These are phyloP conservation scores for Russula sp. DNA, from an alignment of 768 basidiomycete genomes.

Conservation along the genomic window DNA sequence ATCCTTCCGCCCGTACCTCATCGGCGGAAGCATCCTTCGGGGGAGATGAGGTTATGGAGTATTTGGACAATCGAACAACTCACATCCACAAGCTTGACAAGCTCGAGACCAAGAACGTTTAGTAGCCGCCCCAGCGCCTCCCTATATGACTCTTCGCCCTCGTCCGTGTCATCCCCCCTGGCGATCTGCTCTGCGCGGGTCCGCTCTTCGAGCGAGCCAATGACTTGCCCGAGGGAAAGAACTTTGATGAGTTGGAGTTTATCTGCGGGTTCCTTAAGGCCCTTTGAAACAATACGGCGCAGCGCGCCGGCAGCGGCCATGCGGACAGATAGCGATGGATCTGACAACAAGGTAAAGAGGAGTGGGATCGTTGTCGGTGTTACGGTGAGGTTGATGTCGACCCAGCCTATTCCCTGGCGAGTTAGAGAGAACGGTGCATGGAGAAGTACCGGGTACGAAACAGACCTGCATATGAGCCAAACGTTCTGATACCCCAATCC, in stretches of 20 bases:
- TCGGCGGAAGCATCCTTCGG: conserved; percentile 55
- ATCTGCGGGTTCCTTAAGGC: conserved; percentile 84
- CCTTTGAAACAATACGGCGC: conserved; percentile 82
- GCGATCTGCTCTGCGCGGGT: conserved; percentile 61
- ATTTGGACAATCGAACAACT: conserved; percentile 25
- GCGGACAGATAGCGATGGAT: conserved; percentile 71
- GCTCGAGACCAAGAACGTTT: conserved; percentile 74
- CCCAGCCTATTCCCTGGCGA: conserved; percentile 66
- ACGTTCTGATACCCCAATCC: conserved; percentile 88
- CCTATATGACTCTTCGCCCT: conserved; percentile 84
- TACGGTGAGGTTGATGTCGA: conserved; percentile 94
- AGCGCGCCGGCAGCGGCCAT: conserved; percentile 78
- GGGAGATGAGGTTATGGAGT: not conserved
- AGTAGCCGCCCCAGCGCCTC: conserved; percentile 83
- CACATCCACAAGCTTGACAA: conserved; percentile 82
- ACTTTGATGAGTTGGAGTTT: conserved; percentile 89
- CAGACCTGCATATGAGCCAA: conserved; percentile 92
- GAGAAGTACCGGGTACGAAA: conserved; percentile 24
- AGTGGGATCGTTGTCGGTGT: conserved; percentile 84
- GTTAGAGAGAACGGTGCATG: conserved; percentile 6
- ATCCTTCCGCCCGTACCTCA: conserved; percentile 58
- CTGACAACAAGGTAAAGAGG: conserved; percentile 76
- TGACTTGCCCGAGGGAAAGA: conserved; percentile 74
- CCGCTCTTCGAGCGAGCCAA: conserved; percentile 75
- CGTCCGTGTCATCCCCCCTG: conserved; percentile 67